These are phyloP conservation scores for Fusarium pseudonygamai DNA, from an alignment of 2,329 filamentous ascomycete genomes.

Conservation along the genomic window DNA sequence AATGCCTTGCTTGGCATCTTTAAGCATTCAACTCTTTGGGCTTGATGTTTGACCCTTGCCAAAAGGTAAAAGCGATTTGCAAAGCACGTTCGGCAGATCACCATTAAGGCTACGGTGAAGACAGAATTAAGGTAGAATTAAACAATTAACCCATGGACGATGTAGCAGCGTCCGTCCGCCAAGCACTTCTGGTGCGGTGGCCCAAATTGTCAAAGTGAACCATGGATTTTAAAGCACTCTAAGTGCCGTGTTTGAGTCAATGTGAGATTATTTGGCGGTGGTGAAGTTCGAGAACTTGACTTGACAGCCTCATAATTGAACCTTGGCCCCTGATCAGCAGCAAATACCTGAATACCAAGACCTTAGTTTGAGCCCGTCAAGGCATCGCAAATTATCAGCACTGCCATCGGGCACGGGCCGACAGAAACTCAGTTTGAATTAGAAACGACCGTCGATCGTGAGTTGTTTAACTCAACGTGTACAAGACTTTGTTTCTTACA, in stretches of 20 bases:
- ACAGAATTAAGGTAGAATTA: conserved; percentile 3
- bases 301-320: conserved; percentile 20
- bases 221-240: neutral
- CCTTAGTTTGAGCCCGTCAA: conserved; percentile 4
- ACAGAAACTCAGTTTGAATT: conserved; percentile 14
- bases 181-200: conserved; percentile 23
- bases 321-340: conserved; percentile 1
- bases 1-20: conserved; percentile 15
- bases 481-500: conserved; percentile 28
- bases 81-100: conserved; percentile 29
- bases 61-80: conserved; percentile 18
- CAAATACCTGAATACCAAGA: conserved; percentile 1
- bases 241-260: neutral
- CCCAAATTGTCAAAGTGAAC: conserved; percentile 23
- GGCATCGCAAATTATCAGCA: neutral
- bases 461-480: conserved; percentile 24
- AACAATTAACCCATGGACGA: conserved; percentile 19
- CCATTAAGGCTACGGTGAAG: conserved; percentile 33
- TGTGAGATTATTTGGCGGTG: neutral
- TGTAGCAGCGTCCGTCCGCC: conserved; percentile 21
- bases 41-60: conserved; percentile 6
- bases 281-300: neutral
- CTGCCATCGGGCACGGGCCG: conserved; percentile 7
- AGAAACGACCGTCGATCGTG: conserved; percentile 34
- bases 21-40: neutral